Evolutionary conservation across 2,329 filamentous ascomycete species (phyloP), one percentile per base, ranked within the genome.

Genomic region (Huntiella omanensis): DNA sequence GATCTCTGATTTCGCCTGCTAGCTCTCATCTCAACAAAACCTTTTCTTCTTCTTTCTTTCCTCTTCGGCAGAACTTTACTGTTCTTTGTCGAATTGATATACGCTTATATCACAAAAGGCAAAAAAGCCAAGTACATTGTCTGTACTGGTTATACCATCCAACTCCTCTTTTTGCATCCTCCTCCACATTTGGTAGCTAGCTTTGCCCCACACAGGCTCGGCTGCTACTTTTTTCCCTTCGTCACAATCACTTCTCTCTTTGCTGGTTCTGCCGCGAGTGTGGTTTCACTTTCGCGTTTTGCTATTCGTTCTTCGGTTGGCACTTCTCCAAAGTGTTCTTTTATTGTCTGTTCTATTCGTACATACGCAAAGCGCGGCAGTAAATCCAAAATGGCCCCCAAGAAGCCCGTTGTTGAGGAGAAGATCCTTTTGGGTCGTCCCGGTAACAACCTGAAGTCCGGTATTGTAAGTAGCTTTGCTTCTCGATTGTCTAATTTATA

Each of bases 391-490:
- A 98, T 98, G 91, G 73, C 85, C 67, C 91, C 91, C 63, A 98
- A 98, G 75, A 96, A 96, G 69, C 70, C 67, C 46, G 80, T 77
- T 57, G 77, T 84, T 58, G 83, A 95, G 73, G 83, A 96, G 74
- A 96, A 96, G 79, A 74, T 96, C 65, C 79, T 91, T 56, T 74
- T 98, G 65, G 91, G 91, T 65, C 75, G 91, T 62, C 91, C 91
- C 54, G 91, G 91, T 60, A 98, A 98, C 75, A 96, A 77, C 69
- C 66, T 98, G 66, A 98, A 96, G 77, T 95, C 85, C 71, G 92
- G 91, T 70, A 98, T 98, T 77, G 91, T 92, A 73, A 66, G 76
- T 57, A 17, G 4, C 10, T 16, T 22, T 10, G 17, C 22, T 4
- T 16, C 3, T 3, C 4, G 3, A 17, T 17, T 17, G 16, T 17